phyloP scores from a whole-genome alignment of 768 basidiomycete species.

The Pleurotus platypus region DNA sequence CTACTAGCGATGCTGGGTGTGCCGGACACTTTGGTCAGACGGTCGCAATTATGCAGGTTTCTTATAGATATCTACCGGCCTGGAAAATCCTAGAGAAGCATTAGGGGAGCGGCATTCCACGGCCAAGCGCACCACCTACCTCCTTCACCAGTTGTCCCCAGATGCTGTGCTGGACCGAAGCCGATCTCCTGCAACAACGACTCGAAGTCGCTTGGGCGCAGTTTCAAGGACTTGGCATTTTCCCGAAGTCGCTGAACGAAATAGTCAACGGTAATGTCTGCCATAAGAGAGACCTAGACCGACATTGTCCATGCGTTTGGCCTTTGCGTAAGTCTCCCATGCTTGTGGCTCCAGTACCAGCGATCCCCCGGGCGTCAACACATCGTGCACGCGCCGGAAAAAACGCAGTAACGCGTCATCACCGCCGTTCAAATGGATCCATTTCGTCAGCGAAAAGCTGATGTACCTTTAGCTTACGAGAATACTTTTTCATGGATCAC shows the following conservation, averaged over 20 bases:
- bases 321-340: slow-evolving; percentile 83
- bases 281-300: neutral
- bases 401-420: slow-evolving; percentile 70
- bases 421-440: slow-evolving; percentile 84
- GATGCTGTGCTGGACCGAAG: slow-evolving; percentile 45
- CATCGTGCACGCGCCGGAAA: slow-evolving; percentile 57
- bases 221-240: slow-evolving; percentile 48
- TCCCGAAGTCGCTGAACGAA: slow-evolving; percentile 48
- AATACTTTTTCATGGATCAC: slow-evolving; percentile 17
- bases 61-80: slow-evolving; percentile 60
- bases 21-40: too few species aligned
- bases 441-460: slow-evolving; percentile 86
- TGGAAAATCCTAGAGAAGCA: slow-evolving; percentile 45
- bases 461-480: neutral
- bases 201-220: slow-evolving; percentile 66
- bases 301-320: slow-evolving; percentile 64
- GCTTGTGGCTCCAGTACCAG: slow-evolving; percentile 83
- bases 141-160: slow-evolving; percentile 61
- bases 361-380: slow-evolving; percentile 58
- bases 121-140: slow-evolving; percentile 34
- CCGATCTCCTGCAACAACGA: slow-evolving; percentile 54
- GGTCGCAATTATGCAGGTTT: slow-evolving; percentile 24
- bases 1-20: too few species aligned
- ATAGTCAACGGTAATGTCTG: too few species aligned
- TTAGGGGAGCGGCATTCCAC: neutral